Conservation (phyloP, 257 asterid genomes). For the Echites panduratus region DNA sequence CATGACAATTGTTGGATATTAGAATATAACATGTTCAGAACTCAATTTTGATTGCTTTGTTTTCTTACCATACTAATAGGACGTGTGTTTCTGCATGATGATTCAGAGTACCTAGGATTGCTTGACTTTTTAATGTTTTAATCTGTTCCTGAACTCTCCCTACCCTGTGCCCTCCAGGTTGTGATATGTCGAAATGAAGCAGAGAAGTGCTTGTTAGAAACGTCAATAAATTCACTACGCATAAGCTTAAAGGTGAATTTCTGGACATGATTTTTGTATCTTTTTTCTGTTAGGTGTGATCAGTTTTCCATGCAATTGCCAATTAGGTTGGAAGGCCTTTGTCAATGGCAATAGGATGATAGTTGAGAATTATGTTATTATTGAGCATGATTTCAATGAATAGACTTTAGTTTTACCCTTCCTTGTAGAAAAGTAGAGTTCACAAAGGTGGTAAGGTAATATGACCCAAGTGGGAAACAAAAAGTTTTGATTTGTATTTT, state of each 20-base stretch:
- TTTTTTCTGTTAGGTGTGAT: not conserved
- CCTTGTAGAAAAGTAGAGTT: no score
- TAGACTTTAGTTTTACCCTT: not conserved
- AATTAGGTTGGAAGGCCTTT: not conserved
- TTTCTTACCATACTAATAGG: not conserved
- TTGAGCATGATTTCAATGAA: not conserved
- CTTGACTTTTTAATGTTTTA: not conserved
- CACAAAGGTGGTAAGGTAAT: not conserved
- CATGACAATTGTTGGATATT: not conserved
- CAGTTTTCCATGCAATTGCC: not conserved
- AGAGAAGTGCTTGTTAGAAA: conserved; percentile 96
- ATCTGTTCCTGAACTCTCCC: conserved; percentile 11
- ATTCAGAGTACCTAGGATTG: not conserved
- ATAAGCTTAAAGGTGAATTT: conserved; percentile 82
- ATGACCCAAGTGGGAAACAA: not conserved
- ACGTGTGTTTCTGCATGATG: not conserved
- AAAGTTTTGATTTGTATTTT: not conserved
- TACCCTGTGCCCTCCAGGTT: conserved; percentile 47
- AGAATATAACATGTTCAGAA: not conserved
- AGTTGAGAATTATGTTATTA: not conserved
- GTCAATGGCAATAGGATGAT: not conserved
- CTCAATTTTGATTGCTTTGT: not conserved
- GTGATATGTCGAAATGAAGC: conserved; percentile 90
- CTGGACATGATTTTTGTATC: not conserved
- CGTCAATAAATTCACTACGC: conserved; percentile 92